Evolutionary conservation across 495 filamentous ascomycete genomes (phyloP), one percentile per base, ranked within the genome.

Genomic region (Lentithecium fluviatile): DNA sequence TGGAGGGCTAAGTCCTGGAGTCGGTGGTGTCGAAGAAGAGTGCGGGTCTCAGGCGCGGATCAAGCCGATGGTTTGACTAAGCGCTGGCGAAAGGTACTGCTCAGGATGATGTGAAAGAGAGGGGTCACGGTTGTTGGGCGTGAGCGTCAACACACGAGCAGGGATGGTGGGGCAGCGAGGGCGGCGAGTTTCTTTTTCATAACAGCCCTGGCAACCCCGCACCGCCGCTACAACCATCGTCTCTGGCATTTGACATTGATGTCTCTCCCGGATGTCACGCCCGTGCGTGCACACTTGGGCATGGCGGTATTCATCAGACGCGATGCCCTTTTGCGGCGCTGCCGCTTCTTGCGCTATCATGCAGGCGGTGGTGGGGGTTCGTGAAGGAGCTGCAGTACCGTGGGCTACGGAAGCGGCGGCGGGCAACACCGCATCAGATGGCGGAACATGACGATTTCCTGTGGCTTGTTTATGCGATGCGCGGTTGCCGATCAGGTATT

Each of bases 271-370:
- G n/a, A n/a, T n/a, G n/a, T n/a, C n/a, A n/a, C n/a, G n/a, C n/a
- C n/a, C n/a, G n/a, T n/a, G n/a, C n/a, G n/a, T n/a, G n/a, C n/a
- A n/a, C n/a, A n/a, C n/a, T n/a, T n/a, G n/a, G n/a, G n/a, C n/a
- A n/a, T n/a, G n/a, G n/a, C n/a, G n/a, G 10, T 32, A 4, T 32
- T 32, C 29, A 32, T 10, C 29, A 32, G 10, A 32, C 10, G 4
- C 29, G 4, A 32, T 32, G 29, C 10, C 29, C 29, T 10, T 12
- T 64, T 53, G 26, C 38, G 17, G 24, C 36, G 36, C 60, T 51
- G 38, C 56, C 65, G 65, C 65, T 58, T 38, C 65, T 64, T 61
- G 65, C 61, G 61, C 65, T 52, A 64, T 65, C 61, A 66, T 52
- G 55, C 61, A 55, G 20, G 32, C n/a, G n/a, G n/a, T n/a, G n/a